Evolutionary conservation across 2,329 filamentous ascomycete genomes (phyloP), one percentile per base, ranked within the genome.

Genomic region (Pseudocercospora fuligena): DNA sequence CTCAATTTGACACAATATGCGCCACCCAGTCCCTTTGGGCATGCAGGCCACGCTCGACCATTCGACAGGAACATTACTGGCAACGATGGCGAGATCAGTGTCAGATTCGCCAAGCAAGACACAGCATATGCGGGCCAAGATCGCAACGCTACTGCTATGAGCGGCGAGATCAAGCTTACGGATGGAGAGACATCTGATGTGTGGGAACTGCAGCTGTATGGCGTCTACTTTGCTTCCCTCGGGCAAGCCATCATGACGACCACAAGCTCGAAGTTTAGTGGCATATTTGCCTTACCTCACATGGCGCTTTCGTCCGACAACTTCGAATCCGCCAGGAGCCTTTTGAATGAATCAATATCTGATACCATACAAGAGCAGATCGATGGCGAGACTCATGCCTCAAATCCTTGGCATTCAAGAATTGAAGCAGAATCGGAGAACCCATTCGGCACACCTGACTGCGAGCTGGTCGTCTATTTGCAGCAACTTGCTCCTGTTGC

Each of bases 201-300:
- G 71, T 94, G 91, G 89, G 90, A 94, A 72, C 88, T 96, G 80
- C 85, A 87, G 60, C 81, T 97, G 59, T 90, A 93, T 78, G 95
- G 95, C 3, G 86, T 96, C 3, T 94, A 98, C 81, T 96, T 93
- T 84, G 89, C 91, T 43, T 85, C 87, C n/a, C 87, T 91, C 69
- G 95, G 95, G 1, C 87, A 89, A 14, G 87, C 95, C 59, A 82
- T 98, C 40, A 82, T 98, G 76, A 92, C 91, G 1, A 97, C 94
- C 0, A 94, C 93, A 57, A 97, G 93, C 78, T 92, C 97, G 76
- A 97, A 97, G 82, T 86, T 95, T 75, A 88, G 90, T n/a, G 94
- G 95, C 51, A 90, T 98, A 64, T 97, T 97, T 77, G 91, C 90
- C 2, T 82, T 98, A 56, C 94, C 95, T 27, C 93, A 98, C 78